A percentile compares a stretch with the other conserved stretches of the same genome.
Conservation (phyloP, 2,329 filamentous ascomycete species). For the Alternaria tenuissima region DNA sequence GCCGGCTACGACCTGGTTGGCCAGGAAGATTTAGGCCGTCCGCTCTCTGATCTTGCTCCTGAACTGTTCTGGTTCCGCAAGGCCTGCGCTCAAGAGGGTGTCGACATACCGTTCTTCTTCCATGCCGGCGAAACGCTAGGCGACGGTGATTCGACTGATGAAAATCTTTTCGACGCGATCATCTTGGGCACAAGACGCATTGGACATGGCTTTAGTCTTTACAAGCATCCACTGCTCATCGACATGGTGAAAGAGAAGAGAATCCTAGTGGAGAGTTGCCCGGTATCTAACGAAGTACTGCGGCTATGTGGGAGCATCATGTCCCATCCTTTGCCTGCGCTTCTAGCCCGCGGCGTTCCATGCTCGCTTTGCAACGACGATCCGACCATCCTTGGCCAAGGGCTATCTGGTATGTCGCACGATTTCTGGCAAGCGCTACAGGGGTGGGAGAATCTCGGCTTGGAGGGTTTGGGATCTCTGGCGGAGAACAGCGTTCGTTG, state of each 20-base stretch:
- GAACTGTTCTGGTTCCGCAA: constrained; percentile 95
- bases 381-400: constrained; percentile 86
- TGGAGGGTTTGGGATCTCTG: constrained; percentile 84
- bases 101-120: constrained; percentile 94
- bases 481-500: constrained; percentile 93
- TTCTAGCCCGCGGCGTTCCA: constrained; percentile 83
- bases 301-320: constrained; percentile 79
- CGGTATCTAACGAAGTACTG: constrained; percentile 88
- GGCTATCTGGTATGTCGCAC: constrained; percentile 81
- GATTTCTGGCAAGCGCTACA: constrained; percentile 95
- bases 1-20: constrained; percentile 91
- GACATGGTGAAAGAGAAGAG: constrained; percentile 88
- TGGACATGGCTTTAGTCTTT: constrained; percentile 86
- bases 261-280: constrained; percentile 89
- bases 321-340: constrained; percentile 80
- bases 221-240: constrained; percentile 88
- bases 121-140: constrained; percentile 91
- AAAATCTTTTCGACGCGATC: constrained; percentile 89
- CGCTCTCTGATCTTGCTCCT: constrained; percentile 78
- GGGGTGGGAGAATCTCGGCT: constrained; percentile 88
- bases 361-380: constrained; percentile 91
- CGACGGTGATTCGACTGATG: constrained; percentile 76
- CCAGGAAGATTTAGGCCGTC: constrained; percentile 80
- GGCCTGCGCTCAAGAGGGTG: constrained; percentile 76
- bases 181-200: constrained; percentile 87